These are phyloP conservation scores for Colletotrichum aenigma DNA, from an alignment of 2,329 filamentous ascomycete species.

Conservation along the genomic window DNA sequence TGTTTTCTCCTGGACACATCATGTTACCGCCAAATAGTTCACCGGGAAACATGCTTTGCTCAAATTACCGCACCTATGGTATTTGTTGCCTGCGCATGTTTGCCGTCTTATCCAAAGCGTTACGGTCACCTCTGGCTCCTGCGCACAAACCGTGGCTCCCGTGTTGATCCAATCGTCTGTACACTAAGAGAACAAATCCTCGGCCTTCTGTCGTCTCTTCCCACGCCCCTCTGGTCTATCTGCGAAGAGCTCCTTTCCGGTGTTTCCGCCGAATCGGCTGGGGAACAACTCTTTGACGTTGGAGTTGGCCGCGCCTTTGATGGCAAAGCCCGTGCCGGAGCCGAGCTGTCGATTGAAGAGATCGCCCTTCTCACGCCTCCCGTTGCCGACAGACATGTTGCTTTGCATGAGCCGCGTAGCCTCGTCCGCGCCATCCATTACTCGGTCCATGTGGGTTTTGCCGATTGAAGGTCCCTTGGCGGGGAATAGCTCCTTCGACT, in stretches of 20 bases:
- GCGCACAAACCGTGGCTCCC: not conserved
- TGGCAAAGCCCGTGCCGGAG: constrained; percentile 59
- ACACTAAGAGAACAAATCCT: constrained; percentile 70
- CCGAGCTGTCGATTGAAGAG: constrained; percentile 51
- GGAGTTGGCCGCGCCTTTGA: constrained; percentile 65
- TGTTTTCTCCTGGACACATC: not conserved
- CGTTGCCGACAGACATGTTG: constrained; percentile 27
- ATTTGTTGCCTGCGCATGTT: not conserved
- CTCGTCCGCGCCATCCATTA: constrained; percentile 20
- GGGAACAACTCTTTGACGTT: constrained; percentile 72
- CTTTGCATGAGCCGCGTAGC: constrained; percentile 27
- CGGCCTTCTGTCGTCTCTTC: constrained; percentile 67
- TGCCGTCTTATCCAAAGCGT: not conserved
- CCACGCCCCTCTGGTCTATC: constrained; percentile 63
- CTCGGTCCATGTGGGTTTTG: constrained; percentile 39
- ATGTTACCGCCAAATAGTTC: not conserved
- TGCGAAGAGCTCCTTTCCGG: constrained; percentile 73
- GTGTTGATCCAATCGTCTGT: not conserved
- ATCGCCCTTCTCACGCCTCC: constrained; percentile 39
- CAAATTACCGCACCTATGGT: not conserved
- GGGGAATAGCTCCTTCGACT: constrained; percentile 44
- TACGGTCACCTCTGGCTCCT: not conserved
- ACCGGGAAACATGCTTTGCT: not conserved
- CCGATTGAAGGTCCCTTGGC: constrained; percentile 32
- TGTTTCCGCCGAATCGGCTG: constrained; percentile 61